Conservation (phyloP, 2,329 filamentous ascomycete species). For the Trichoderma lentiforme region DNA sequence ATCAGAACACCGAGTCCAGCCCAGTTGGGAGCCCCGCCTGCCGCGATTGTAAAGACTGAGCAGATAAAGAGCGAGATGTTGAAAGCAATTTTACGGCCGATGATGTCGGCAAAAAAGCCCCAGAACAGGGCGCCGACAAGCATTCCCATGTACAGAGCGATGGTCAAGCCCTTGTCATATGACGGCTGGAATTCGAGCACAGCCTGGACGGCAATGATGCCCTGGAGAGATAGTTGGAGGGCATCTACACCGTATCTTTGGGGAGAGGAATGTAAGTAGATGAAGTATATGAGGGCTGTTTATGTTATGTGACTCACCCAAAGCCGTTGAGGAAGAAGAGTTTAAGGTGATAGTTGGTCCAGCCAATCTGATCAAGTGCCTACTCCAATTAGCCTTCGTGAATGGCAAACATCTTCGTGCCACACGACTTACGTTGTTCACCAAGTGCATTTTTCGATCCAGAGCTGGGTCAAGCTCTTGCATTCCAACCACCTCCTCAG, state of each 20-base stretch:
- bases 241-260: conserved; percentile 43
- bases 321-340: conserved; percentile 60
- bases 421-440: conserved; percentile 18
- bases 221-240: conserved; percentile 55
- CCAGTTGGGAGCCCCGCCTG: conserved; percentile 63
- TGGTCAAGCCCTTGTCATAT: conserved; percentile 51
- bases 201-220: conserved; percentile 54
- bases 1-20: conserved; percentile 58
- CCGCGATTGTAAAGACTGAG: conserved; percentile 57
- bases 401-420: not conserved
- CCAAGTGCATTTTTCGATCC: conserved; percentile 20
- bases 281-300: not conserved
- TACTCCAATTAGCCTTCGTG: conserved; percentile 3
- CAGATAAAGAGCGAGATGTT: conserved; percentile 60
- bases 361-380: conserved; percentile 50
- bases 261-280: not conserved
- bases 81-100: conserved; percentile 62
- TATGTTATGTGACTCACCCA: conserved; percentile 30
- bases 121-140: conserved; percentile 58
- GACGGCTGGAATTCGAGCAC: conserved; percentile 44
- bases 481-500: conserved; percentile 7
- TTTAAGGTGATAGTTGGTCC: conserved; percentile 51
- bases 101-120: conserved; percentile 61
- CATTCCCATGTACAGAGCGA: conserved; percentile 51
- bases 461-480: conserved; percentile 13